These are phyloP conservation scores for Candida wancherniae DNA, from an alignment of 805 yeast species.

Conservation along the genomic window DNA sequence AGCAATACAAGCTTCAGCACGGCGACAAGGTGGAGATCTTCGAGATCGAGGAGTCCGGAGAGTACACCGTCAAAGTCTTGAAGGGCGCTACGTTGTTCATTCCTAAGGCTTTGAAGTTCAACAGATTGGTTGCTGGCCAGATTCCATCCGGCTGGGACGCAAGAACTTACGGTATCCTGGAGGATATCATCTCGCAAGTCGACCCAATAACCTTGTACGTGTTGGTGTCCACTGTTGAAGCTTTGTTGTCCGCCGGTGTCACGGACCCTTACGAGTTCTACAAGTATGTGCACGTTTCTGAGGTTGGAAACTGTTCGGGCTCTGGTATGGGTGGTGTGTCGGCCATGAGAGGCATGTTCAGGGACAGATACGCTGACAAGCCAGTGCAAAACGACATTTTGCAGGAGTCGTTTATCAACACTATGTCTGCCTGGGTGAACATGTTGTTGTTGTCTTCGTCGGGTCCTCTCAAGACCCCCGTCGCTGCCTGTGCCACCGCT, in stretches of 20 bases:
- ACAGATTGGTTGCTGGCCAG: constrained; percentile 85
- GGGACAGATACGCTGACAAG: constrained; percentile 84
- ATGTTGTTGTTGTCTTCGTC: constrained; percentile 95
- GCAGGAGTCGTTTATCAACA: constrained; percentile 97
- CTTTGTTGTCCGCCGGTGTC: constrained; percentile 88
- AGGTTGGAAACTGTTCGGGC: constrained; percentile 99
- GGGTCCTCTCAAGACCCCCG: constrained; percentile 99
- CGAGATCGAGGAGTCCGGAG: constrained; percentile 84
- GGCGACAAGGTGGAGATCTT: constrained; percentile 91
- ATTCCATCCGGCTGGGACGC: constrained; percentile 99
- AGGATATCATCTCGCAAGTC: constrained; percentile 88
- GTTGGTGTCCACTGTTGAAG: constrained; percentile 92
- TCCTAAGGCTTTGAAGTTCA: constrained; percentile 81
- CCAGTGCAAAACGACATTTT: constrained; percentile 96
- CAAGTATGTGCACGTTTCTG: constrained; percentile 96
- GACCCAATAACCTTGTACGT: constrained; percentile 94
- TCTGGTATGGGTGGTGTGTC: constrained; percentile 99
- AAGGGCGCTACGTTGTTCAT: constrained; percentile 89
- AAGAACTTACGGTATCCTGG: constrained; percentile 87
- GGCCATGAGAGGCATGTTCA: constrained; percentile 97
- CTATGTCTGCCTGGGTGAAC: constrained; percentile 99
- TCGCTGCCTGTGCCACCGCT: constrained; percentile 99
- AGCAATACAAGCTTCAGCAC: constrained; percentile 88
- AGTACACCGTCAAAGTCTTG: constrained; percentile 81
- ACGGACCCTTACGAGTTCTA: constrained; percentile 98